phyloP scores from a whole-genome alignment of 495 filamentous ascomycete species.

The Pyrenula massariospora region DNA sequence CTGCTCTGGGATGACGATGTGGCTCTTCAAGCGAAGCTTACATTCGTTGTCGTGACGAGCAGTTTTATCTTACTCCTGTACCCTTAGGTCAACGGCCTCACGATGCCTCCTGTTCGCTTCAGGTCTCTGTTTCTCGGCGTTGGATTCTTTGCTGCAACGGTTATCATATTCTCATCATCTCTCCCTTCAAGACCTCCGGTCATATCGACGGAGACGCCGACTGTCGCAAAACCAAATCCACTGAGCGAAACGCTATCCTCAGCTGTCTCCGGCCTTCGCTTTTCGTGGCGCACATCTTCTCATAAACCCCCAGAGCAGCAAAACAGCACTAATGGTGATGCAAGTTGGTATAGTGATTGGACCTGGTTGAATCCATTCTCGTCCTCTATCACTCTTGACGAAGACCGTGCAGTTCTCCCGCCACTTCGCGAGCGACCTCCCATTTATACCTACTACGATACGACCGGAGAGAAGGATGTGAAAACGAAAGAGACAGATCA shows the following conservation, averaged over 20 bases:
- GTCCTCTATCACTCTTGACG: conserved; percentile 70
- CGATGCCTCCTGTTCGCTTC: background rate
- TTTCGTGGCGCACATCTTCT: conserved; percentile 52
- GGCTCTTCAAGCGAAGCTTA: too few relatives aligned
- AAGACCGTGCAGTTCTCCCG: conserved; percentile 77
- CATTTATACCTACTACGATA: conserved; percentile 91
- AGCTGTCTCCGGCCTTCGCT: conserved; percentile 9
- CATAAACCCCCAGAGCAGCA: conserved; percentile 70
- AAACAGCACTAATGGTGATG: conserved; percentile 66
- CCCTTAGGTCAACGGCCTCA: background rate
- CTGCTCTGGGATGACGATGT: too few relatives aligned
- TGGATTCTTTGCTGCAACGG: background rate
- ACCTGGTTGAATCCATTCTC: conserved; percentile 88
- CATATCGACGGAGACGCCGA: background rate
- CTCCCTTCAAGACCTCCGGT: background rate
- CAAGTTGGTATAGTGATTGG: conserved; percentile 79
- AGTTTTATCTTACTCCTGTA: too few relatives aligned
- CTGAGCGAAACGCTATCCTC: background rate
- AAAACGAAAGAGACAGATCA: conserved; percentile 57
- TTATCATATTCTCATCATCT: background rate
- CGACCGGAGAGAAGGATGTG: conserved; percentile 46
- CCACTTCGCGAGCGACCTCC: conserved; percentile 57
- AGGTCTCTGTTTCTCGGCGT: background rate
- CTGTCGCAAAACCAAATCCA: background rate
- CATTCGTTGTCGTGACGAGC: too few relatives aligned